Conservation (phyloP, 108 stramenopile genomes). For the Conticribra weissflogii region DNA sequence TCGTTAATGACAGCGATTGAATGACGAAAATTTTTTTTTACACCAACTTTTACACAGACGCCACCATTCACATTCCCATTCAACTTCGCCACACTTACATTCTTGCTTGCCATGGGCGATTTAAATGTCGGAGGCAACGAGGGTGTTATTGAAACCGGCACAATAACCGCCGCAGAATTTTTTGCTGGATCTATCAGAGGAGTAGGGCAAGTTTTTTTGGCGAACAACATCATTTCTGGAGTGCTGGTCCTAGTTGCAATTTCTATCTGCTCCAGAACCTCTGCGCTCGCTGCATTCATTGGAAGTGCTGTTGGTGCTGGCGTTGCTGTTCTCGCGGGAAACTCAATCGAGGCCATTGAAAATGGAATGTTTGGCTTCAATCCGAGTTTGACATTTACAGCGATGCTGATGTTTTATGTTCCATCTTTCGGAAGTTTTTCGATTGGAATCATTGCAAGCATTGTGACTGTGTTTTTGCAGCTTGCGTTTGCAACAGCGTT, state of each 20-base stretch:
- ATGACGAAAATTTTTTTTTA: too few species aligned
- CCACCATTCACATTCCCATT: conserved; percentile 54
- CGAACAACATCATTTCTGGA: conserved; percentile 41
- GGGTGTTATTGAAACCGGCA: neutral
- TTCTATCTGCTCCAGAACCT: conserved; percentile 38
- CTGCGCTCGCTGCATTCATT: conserved; percentile 32
- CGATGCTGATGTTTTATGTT: conserved; percentile 47
- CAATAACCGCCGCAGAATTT: conserved; percentile 25
- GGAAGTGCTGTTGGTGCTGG: conserved; percentile 33
- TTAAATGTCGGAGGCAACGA: conserved; percentile 8
- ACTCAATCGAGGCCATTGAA: conserved; percentile 14
- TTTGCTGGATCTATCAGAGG: conserved; percentile 47
- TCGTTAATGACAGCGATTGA: too few species aligned
- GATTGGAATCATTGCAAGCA: conserved; percentile 27
- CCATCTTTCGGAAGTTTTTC: conserved; percentile 19
- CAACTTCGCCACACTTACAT: conserved; percentile 34
- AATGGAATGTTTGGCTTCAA: conserved; percentile 49
- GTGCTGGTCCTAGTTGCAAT: conserved; percentile 31
- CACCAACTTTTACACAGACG: conserved; percentile 20
- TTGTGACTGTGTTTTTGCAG: conserved; percentile 41
- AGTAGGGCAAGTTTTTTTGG: conserved; percentile 50
- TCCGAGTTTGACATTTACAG: conserved; percentile 33
- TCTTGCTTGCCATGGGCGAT: conserved; percentile 22
- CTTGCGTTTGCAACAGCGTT: conserved; percentile 31
- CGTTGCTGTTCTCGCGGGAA: conserved; percentile 22